Evolutionary conservation across 2,329 filamentous ascomycete species (phyloP), one percentile per base, ranked within the genome.

Genomic region (Onygenales sp.): DNA sequence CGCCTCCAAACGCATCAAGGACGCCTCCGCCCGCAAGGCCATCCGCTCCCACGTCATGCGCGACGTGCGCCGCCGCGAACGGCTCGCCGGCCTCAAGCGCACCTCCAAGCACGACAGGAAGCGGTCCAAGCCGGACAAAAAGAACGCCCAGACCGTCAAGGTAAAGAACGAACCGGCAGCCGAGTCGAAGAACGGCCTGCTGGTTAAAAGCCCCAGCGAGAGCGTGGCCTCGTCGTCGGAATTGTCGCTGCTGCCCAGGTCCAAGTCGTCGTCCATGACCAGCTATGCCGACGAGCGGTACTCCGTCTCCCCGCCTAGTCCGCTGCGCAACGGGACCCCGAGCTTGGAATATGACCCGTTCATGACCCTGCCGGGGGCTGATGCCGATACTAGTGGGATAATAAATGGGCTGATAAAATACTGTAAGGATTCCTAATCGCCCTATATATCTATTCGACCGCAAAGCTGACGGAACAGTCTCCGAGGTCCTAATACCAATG

Each of bases 1-100:
- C 55, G 61, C 63, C 27, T 67, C 66, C 32, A 70, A 70, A 53
- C 59, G 65, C 46, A 72, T 71, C 58, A 69, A 64, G 54, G 64
- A 72, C 61, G 62, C 61, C 50, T 65, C 67, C 56, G 67, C 69
- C 33, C 65, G 69, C 43, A 69, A 70, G 58, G 65, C 65, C 10
- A 72, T 72, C 46, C 67, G 70, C 13, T 72, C 70, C 11, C 70
- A 72, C 66, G 70, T 72, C 14, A 72, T 72, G 70, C 68, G 69
- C 42, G 65, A 71, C 58, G 70, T 72, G 13, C 70, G 70, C 41
- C 66, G 68, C 33, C 64, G 66, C n/a, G 70, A 72, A 56, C 61
- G 66, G 50, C 64, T 70, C 5, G 67, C 67, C 11, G 70, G 70
- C 2, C 54, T 67, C 39, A 72, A 70, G 56, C 60, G 70, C 48